Percentiles rank a stretch among this genome's conserved stretches.
Conservation (phyloP, 2,329 filamentous ascomycete species). For the Cercospora sp. region DNA sequence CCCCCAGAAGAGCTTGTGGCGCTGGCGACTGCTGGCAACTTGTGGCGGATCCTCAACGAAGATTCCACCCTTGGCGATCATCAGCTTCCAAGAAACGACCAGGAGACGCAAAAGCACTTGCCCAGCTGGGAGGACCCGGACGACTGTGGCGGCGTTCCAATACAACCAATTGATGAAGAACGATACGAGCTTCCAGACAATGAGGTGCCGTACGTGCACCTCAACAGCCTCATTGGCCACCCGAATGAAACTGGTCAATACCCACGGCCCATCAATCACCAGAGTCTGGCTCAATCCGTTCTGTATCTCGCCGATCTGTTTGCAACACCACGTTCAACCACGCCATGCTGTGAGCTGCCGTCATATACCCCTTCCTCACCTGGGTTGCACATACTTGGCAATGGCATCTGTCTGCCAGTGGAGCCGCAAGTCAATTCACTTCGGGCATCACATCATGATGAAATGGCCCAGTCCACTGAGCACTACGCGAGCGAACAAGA, state of each 20-base stretch:
- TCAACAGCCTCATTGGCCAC: slow-evolving; percentile 33
- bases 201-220: slow-evolving; percentile 33
- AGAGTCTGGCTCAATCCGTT: slow-evolving; percentile 21
- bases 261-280: slow-evolving; percentile 16
- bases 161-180: not conserved
- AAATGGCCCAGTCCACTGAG: slow-evolving; percentile 26
- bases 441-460: slow-evolving; percentile 4
- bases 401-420: not conserved
- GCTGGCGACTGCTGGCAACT: slow-evolving; percentile 28
- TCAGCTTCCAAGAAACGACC: not conserved
- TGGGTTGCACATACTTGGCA: not conserved
- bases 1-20: not conserved
- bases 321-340: slow-evolving; percentile 1
- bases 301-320: slow-evolving; percentile 24
- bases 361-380: slow-evolving; percentile 1
- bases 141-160: slow-evolving; percentile 11
- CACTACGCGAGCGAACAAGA: slow-evolving; percentile 33
- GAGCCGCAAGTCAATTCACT: not conserved
- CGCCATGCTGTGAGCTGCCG: slow-evolving; percentile 24
- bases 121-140: slow-evolving; percentile 9
- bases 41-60: slow-evolving; percentile 33
- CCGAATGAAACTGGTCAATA: slow-evolving; percentile 25
- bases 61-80: not conserved
- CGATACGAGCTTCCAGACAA: slow-evolving; percentile 27
- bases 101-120: not conserved